Evolutionary conservation across 805 yeast species (phyloP).

Genomic region (Pachysolen tannophilus): DNA sequence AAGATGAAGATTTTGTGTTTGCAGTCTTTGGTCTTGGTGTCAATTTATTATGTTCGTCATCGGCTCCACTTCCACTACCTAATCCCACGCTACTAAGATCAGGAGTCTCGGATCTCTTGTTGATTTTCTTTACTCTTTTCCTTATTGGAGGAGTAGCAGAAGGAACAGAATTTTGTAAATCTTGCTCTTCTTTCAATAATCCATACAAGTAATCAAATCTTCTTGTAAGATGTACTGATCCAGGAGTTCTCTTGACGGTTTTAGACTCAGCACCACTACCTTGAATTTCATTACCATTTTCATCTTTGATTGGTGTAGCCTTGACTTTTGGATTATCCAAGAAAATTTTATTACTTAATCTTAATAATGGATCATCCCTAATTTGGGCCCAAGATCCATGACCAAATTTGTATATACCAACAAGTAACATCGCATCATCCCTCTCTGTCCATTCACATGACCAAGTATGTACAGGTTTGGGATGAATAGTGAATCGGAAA

Average conservation of each 20-base stretch:
- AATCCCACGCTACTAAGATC: constrained; percentile 1
- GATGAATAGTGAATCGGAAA: constrained; percentile 52
- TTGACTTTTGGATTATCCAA: constrained; percentile 33
- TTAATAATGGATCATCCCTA: constrained; percentile 90
- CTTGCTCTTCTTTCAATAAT: constrained; percentile 44
- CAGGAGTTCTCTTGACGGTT: constrained; percentile 65
- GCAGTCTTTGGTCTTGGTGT: constrained; percentile 7
- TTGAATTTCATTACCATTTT: constrained; percentile 17
- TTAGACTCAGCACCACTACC: constrained; percentile 24
- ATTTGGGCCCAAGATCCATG: constrained; percentile 94
- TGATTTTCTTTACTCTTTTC: constrained; percentile 14
- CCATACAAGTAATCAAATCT: constrained; percentile 81
- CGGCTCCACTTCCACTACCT: constrained; percentile 2
- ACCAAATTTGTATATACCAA: constrained; percentile 89
- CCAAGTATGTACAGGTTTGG: constrained; percentile 89
- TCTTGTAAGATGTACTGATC: constrained; percentile 86
- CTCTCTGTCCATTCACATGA: constrained; percentile 73
- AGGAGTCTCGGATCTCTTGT: constrained; percentile 8
- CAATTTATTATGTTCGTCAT: not conserved
- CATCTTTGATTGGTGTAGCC: constrained; percentile 26
- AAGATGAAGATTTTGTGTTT: constrained; percentile 8
- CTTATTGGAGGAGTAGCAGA: constrained; percentile 9
- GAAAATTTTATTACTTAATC: constrained; percentile 77
- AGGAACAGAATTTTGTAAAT: not conserved
- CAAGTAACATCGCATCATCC: constrained; percentile 80